Evolutionary conservation across 2,329 filamentous ascomycete genomes (phyloP), one percentile per base, ranked within the genome.

Genomic region (Pseudovirgaria hyperparasitica): DNA sequence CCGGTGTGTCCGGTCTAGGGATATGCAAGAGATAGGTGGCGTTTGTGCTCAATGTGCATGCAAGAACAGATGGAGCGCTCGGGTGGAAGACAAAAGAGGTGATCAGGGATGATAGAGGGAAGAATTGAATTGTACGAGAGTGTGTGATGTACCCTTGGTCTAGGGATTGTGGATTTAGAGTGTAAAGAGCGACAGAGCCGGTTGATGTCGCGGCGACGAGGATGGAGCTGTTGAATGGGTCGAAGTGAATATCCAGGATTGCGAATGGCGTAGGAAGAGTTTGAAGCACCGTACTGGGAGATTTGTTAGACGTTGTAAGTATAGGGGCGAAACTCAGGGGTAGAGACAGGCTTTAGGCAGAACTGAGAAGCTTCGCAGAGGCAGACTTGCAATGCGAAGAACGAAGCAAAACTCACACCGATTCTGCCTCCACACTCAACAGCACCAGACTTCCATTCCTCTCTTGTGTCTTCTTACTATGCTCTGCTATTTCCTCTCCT

Each of bases 191-290:
- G 9, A 92, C 55, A 0, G 67, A 65, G 0, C 78, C 82, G 1
- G 78, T 82, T 35, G 84, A 93, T 2, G 80, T 82, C 6, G 82
- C 82, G 3, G 77, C 72, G 7, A 74, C 84, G 28, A 92, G 65
- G 4, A 79, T 55, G 16, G 62, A 26, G 53, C 22, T 22, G 29
- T 30, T 25, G 49, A 27, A 45, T 2, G 69, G 71, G 33, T 76
- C 72, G 50, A 94, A 96, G 40, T 86, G 82, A 16, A 94, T 60
- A 48, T 94, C 86, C 28, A 94, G 67, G 16, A 94, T 67, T 5
- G 82, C 86, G 27, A 75, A 82, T 4, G 73, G 67, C 13, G 80
- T 72, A 5, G 59, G 43, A 4, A 76, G 36, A 1, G 67, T 76
- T 44, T 82, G 70, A 4, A 76, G 43, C 30, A 66, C 58, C 2